Conservation (phyloP, 2,329 filamentous ascomycete species). For the Stachybotrys elegans region DNA sequence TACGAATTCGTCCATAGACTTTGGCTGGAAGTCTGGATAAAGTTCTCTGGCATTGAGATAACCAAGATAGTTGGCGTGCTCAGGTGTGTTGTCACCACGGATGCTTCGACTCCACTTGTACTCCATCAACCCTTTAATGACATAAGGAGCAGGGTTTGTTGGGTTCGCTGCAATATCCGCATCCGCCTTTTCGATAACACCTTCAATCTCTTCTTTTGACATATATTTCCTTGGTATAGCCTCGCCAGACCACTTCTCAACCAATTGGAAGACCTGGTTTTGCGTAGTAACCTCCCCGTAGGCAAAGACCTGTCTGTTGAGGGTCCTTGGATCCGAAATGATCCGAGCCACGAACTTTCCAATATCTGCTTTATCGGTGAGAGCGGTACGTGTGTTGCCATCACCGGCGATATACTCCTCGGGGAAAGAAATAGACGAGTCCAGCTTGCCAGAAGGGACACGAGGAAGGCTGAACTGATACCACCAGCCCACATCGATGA, state of each 20-base stretch:
- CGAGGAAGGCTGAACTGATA: constrained; percentile 36
- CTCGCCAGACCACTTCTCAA: constrained; percentile 46
- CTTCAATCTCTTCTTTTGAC: background rate
- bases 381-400: constrained; percentile 34
- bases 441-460: constrained; percentile 19
- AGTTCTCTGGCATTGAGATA: constrained; percentile 47
- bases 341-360: constrained; percentile 46
- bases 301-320: constrained; percentile 47
- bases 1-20: background rate
- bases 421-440: constrained; percentile 21
- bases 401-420: constrained; percentile 36
- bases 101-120: constrained; percentile 33
- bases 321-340: constrained; percentile 44
- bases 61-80: constrained; percentile 48
- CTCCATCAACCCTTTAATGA: no score
- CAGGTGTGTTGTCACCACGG: constrained; percentile 47
- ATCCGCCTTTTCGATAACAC: background rate
- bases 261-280: constrained; percentile 38
- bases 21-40: constrained; percentile 41
- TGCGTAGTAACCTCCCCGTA: constrained; percentile 40
- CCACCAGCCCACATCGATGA: constrained; percentile 57
- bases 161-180: background rate
- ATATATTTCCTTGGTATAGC: constrained; percentile 25
- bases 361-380: constrained; percentile 48
- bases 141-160: background rate